Evolutionary conservation across 31 red algal genomes (phyloP).

Genomic region (Bonnemaisonia californica): DNA sequence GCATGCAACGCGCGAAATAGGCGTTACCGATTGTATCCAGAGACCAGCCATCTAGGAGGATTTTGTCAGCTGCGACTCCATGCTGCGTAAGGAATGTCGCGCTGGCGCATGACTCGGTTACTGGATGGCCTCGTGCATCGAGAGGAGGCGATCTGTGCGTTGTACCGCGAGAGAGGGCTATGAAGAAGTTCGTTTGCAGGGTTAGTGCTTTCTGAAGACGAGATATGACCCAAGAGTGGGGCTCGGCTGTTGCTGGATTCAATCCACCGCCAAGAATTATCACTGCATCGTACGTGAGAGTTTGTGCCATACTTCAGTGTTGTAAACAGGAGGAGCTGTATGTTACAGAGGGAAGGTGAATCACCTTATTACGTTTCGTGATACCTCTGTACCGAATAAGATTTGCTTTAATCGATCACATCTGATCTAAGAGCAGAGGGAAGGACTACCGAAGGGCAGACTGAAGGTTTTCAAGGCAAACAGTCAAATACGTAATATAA

Average conservation of each 20-base stretch:
- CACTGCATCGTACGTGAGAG: slow-evolving; percentile 67
- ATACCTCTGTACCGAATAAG: too few species aligned
- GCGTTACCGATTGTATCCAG: slow-evolving; percentile 97
- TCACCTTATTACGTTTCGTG: too few species aligned
- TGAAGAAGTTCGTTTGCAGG: slow-evolving; percentile 64
- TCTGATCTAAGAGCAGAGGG: too few species aligned
- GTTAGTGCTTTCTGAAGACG: slow-evolving; percentile 72
- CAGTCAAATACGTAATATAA: too few species aligned
- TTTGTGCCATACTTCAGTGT: not conserved
- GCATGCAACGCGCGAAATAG: slow-evolving; percentile 70
- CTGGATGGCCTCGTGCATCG: slow-evolving; percentile 42
- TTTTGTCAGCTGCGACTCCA: slow-evolving; percentile 22
- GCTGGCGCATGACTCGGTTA: slow-evolving; percentile 75
- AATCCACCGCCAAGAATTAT: slow-evolving; percentile 88
- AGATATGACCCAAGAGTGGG: slow-evolving; percentile 82
- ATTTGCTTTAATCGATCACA: too few species aligned
- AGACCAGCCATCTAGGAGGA: slow-evolving; percentile 81
- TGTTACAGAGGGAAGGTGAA: too few species aligned
- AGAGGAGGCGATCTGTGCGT: slow-evolving; percentile 78
- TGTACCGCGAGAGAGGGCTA: slow-evolving; percentile 85
- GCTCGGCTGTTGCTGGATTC: slow-evolving; percentile 32
- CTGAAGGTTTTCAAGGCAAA: too few species aligned
- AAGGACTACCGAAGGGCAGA: too few species aligned
- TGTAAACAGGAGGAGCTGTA: not conserved
- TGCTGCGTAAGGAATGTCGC: slow-evolving; percentile 67